phyloP scores from a whole-genome alignment of 2,329 filamentous ascomycete genomes.

The Immersiporthe knoxdaviesiana region DNA sequence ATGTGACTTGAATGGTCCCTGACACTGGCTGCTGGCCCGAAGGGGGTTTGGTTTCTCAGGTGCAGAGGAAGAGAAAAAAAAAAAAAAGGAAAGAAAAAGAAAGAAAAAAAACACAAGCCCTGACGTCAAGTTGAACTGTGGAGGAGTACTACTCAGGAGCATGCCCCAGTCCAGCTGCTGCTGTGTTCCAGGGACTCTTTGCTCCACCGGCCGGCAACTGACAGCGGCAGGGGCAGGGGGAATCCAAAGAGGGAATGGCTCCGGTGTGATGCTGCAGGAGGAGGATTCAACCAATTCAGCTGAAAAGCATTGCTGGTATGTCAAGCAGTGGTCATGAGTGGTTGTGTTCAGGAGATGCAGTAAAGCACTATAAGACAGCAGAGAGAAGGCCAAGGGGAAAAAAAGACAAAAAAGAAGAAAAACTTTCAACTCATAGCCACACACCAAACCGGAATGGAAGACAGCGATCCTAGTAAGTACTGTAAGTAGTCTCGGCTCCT shows the following conservation, averaged over 20 bases:
- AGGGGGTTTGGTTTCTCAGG: constrained; percentile 3
- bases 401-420: neutral
- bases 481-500: constrained; percentile 23
- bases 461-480: constrained; percentile 23
- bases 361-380: neutral
- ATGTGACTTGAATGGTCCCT: constrained; percentile 7
- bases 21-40: neutral
- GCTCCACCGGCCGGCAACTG: constrained; percentile 10
- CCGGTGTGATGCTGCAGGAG: constrained; percentile 3
- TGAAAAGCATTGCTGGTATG: neutral
- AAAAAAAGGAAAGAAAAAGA: neutral
- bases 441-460: neutral
- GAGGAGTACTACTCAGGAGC: neutral
- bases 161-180: neutral
- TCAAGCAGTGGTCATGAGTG: neutral
- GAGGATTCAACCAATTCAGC: neutral
- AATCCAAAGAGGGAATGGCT: neutral
- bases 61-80: too few relatives aligned
- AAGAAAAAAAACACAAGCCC: constrained; percentile 1
- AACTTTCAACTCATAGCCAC: constrained; percentile 2
- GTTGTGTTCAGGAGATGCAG: neutral
- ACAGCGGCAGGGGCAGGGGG: neutral
- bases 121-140: constrained; percentile 27
- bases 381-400: neutral
- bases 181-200: neutral